Percentiles rank a stretch among this genome's conserved stretches.
Conservation (phyloP, 257 asterid genomes). For the Lycium ferocissimum region DNA sequence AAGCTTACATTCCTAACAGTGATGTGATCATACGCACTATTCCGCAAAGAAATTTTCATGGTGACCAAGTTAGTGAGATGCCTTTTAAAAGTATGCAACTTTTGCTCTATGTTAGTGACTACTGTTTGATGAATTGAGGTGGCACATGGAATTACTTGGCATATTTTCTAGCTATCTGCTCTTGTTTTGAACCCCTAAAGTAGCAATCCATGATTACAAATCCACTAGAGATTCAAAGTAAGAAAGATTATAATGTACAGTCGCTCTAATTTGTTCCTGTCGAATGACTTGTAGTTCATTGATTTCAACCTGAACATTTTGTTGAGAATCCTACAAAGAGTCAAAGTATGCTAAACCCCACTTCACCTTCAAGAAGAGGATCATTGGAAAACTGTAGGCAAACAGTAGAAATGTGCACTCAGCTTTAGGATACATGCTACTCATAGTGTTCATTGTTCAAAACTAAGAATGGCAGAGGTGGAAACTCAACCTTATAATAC, state of each 20-base stretch:
- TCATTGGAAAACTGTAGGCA: background rate
- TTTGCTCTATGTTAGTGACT: background rate
- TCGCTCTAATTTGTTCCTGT: background rate
- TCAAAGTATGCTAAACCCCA: background rate
- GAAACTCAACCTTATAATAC: background rate
- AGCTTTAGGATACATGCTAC: slow-evolving; percentile 8
- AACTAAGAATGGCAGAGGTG: slow-evolving; percentile 23
- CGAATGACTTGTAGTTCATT: background rate
- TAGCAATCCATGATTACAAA: background rate
- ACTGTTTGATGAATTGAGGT: background rate
- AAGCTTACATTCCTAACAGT: background rate
- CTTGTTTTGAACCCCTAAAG: slow-evolving; percentile 18
- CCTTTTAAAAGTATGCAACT: background rate
- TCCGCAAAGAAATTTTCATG: background rate
- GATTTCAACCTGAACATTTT: background rate
- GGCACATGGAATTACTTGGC: background rate
- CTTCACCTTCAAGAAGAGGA: slow-evolving; percentile 1
- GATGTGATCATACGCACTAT: background rate
- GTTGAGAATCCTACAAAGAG: background rate
- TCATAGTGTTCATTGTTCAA: background rate
- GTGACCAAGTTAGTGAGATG: slow-evolving; percentile 10
- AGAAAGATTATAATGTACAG: background rate
- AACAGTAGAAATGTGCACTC: background rate
- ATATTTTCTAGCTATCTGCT: slow-evolving; percentile 1
- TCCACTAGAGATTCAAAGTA: background rate